These are phyloP conservation scores for Saccharomyces hybrid DNA, from an alignment of 1,139 yeast species.

Conservation along the genomic window DNA sequence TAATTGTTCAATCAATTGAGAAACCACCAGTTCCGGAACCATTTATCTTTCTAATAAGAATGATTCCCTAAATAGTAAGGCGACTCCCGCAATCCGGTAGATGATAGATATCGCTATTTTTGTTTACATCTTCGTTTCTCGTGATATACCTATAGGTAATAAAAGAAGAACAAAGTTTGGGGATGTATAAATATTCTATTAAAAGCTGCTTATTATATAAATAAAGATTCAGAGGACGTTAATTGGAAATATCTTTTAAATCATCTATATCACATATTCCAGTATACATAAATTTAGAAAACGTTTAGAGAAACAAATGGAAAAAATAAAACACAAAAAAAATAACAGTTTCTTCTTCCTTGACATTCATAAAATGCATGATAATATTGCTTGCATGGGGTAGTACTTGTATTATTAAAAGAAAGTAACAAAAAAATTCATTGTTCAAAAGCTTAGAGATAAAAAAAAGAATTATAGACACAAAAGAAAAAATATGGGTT, in stretches of 20 bases:
- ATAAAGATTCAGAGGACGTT: constrained; percentile 3
- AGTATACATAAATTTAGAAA: not conserved
- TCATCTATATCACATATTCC: constrained; percentile 10
- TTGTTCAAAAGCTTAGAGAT: constrained; percentile 3
- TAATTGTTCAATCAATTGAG: not conserved
- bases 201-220: not conserved
- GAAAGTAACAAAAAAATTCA: not conserved
- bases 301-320: not conserved
- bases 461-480: constrained; percentile 1
- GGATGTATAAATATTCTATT: not conserved
- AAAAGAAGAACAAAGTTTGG: not conserved
- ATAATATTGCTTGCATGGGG: constrained; percentile 1
- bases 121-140: not conserved
- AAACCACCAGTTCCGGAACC: not conserved
- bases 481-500: constrained; percentile 1
- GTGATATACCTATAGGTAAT: not conserved
- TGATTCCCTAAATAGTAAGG: too few relatives aligned
- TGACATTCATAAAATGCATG: constrained; percentile 1
- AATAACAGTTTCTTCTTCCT: not conserved
- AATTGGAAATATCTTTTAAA: constrained; percentile 4
- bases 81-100: not conserved
- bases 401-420: not conserved
- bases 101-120: not conserved
- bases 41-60: not conserved
- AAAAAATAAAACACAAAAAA: not conserved